Base-by-base conservation (phyloP, 441 rosid genomes). In the Pelargonium fulgidum region DNA sequence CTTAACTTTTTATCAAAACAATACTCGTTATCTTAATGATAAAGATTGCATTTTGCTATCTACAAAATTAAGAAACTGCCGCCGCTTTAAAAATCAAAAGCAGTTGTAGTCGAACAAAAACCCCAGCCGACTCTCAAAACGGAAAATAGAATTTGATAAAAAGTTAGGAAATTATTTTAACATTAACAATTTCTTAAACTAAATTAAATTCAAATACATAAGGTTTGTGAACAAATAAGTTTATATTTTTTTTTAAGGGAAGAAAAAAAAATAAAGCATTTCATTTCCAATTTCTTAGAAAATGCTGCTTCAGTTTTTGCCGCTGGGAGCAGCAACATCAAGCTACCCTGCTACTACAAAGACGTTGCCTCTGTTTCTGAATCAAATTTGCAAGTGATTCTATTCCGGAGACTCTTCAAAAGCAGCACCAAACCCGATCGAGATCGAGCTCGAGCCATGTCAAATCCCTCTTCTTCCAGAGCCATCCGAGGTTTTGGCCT, bases 381-480 rank as follows among this genome's bases (percentile, higher is more conserved):
- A 52, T 52, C 59, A 52, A 13, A 52, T 19, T 2, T n/a, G 6
- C 59, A 1, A 14, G 19, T 52, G n/a, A 52, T n/a, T 16, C 59
- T 5, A 19, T n/a, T 52, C 19, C 1, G 20, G 6, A 52, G 54
- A 47, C 20, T 17, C 14, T 19, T 52, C 59, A 17, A 16, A 12
- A 52, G 4, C 20, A 14, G 20, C 19, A n/a, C 59, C 59, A 17
- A 52, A 52, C 59, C 59, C 59, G 6, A 52, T 52, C 19, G 20
- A 52, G 59, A 3, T 52, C n/a, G 59, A 52, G 59, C 14, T 52
- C 59, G 59, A 52, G 59, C 20, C 59, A 52, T 52, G 59, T 52
- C 59, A 19, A 52, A 1, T 2, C 59, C 24, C 24, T 22, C 20
- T 16, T 52, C 59, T 8, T 52, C 59, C 5, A 52, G 59, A 52